phyloP scores from a whole-genome alignment of 1,284 basidiomycete species.

The Fomitopsis schrenkii region DNA sequence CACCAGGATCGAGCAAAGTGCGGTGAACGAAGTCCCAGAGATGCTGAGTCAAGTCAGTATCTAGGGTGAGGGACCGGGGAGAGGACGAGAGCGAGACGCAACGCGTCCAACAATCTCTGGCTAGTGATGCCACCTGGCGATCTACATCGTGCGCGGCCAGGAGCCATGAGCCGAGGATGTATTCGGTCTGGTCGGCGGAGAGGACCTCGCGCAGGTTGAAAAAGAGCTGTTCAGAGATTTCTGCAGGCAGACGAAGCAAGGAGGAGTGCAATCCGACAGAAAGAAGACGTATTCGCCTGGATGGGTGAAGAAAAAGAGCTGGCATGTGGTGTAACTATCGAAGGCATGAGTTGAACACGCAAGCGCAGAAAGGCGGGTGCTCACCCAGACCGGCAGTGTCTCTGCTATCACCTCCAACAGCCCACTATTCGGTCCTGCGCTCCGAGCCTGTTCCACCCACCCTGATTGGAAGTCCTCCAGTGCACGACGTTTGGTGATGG shows the following conservation, averaged over 20 bases:
- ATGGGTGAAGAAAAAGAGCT: conserved; percentile 77
- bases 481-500: conserved; percentile 81
- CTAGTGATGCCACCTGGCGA: conserved; percentile 49
- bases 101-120: conserved; percentile 52
- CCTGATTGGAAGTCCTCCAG: conserved; percentile 77
- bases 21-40: conserved; percentile 50
- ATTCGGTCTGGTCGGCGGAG: conserved; percentile 55
- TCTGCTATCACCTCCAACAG: conserved; percentile 48
- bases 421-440: conserved; percentile 38
- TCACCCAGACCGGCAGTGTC: conserved; percentile 87
- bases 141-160: conserved; percentile 75
- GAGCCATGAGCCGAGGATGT: conserved; percentile 79
- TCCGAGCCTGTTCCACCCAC: conserved; percentile 60
- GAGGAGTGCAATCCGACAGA: conserved; percentile 69
- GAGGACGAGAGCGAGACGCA: conserved; percentile 28
- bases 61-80: conserved; percentile 33
- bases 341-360: not conserved
- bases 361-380: conserved; percentile 26
- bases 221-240: conserved; percentile 50
- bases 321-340: conserved; percentile 82
- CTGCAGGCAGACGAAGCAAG: conserved; percentile 54
- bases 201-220: conserved; percentile 56
- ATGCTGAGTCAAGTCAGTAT: conserved; percentile 26
- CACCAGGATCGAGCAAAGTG: conserved; percentile 63
- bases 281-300: conserved; percentile 70